Percentiles rank a stretch among this genome's conserved stretches.
These are phyloP conservation scores for Grosmannia penicillata DNA, from an alignment of 2,329 filamentous ascomycete genomes.

Conservation along the genomic window DNA sequence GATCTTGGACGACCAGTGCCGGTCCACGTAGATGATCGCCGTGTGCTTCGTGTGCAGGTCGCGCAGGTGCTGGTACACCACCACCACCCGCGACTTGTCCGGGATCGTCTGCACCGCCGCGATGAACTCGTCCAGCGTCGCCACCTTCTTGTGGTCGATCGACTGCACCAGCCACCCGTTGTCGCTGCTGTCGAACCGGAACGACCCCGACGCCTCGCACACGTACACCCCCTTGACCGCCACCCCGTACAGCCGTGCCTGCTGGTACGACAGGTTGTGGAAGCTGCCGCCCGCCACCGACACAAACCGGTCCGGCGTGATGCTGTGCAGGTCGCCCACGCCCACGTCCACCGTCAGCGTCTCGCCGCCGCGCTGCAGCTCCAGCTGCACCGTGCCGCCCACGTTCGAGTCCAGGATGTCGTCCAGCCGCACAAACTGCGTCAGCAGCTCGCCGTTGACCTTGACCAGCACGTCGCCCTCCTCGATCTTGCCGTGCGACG, in stretches of 20 bases:
- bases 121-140: slow-evolving; percentile 76
- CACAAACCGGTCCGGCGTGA: slow-evolving; percentile 92
- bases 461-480: slow-evolving; percentile 90
- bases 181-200: slow-evolving; percentile 81
- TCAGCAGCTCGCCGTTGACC: slow-evolving; percentile 84
- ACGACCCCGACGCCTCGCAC: slow-evolving; percentile 87
- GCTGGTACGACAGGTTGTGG: slow-evolving; percentile 93
- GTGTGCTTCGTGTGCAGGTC: slow-evolving; percentile 93
- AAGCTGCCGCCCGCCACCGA: slow-evolving; percentile 89
- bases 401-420: slow-evolving; percentile 85
- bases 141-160: slow-evolving; percentile 81
- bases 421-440: slow-evolving; percentile 83
- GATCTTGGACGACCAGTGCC: slow-evolving; percentile 95
- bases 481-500: slow-evolving; percentile 72
- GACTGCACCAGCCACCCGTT: slow-evolving; percentile 90
- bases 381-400: slow-evolving; percentile 58
- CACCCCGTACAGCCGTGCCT: slow-evolving; percentile 90
- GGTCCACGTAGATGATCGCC: slow-evolving; percentile 79
- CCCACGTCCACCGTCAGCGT: slow-evolving; percentile 72
- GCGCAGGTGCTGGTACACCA: slow-evolving; percentile 89
- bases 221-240: slow-evolving; percentile 86
- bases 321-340: slow-evolving; percentile 81
- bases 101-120: slow-evolving; percentile 82
- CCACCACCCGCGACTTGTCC: slow-evolving; percentile 68
- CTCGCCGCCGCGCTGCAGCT: slow-evolving; percentile 78